Base-by-base conservation (phyloP, 208 protist genomes). In the Blastocrithidia nonstop region DNA sequence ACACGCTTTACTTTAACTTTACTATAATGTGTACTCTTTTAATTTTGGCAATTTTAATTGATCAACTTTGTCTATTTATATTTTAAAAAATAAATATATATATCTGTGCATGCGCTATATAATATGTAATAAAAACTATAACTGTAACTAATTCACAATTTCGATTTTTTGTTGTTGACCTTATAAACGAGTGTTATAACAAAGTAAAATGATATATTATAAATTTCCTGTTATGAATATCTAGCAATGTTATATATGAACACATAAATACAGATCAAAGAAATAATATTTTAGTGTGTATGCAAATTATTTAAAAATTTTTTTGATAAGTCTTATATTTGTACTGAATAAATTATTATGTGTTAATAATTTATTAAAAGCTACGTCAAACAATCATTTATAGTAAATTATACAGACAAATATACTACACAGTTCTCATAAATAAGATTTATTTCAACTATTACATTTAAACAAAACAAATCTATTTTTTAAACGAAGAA, bases 51-150 rank as follows among this genome's bases (percentile, higher is more conserved):
- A n/a, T n/a, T n/a, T n/a, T n/a, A n/a, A n/a, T n/a, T n/a, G n/a
- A n/a, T n/a, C n/a, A n/a, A n/a, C n/a, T 41, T n/a, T 8, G 9
- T 41, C 13, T 35, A 35, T 35, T 35, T n/a, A 35, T 35, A 35
- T 16, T n/a, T 13, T 13, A 35, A 41, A 50, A 52, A 27, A 54
- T 4, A 16, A 43, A 42, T 54, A 54, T 42, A 23, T 46, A n/a
- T n/a, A n/a, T n/a, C n/a, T n/a, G n/a, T n/a, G n/a, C n/a, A n/a
- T n/a, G n/a, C n/a, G n/a, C n/a, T n/a, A 21, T 20, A 32, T 23
- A 33, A 35, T 27, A 39, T 46, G 24, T 36, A 43, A 55, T 19
- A 16, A 45, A 35, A 19, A 33, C 15, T 33, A 45, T 50, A 20
- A 13, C 15, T 20, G 7, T 15, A 29, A 29, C 13, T 42, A 42